Conservation (phyloP, 345 rosid genomes). For the Stellera chamaejasme region DNA sequence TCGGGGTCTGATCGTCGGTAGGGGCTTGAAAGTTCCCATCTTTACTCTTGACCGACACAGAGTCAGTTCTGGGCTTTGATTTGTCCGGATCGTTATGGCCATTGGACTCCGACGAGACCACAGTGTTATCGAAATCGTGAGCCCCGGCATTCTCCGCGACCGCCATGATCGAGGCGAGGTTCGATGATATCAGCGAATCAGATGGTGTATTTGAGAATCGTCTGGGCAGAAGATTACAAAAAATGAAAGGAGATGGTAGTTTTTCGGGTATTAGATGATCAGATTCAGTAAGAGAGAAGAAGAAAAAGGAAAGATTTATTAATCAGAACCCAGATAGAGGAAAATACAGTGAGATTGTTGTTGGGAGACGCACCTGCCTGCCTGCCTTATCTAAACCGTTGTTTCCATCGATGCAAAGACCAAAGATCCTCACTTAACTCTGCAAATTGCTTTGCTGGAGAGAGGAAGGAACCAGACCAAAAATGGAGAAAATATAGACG, state of each 20-base stretch:
- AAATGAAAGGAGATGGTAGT: slow-evolving; percentile 4
- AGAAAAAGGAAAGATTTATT: background rate
- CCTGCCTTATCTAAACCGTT: slow-evolving; percentile 33
- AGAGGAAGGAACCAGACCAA: slow-evolving; percentile 17
- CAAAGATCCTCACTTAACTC: slow-evolving; percentile 15
- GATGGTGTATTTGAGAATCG: slow-evolving; percentile 18
- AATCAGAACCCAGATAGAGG: slow-evolving; percentile 5
- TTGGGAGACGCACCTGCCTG: slow-evolving; percentile 18
- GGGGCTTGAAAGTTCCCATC: slow-evolving; percentile 19
- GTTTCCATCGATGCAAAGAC: slow-evolving; percentile 26
- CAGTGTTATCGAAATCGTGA: slow-evolving; percentile 56
- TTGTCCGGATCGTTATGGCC: slow-evolving; percentile 37
- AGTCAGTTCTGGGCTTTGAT: slow-evolving; percentile 41
- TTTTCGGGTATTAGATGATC: background rate
- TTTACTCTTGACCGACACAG: slow-evolving; percentile 15
- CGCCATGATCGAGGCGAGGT: slow-evolving; percentile 55
- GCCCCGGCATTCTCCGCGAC: slow-evolving; percentile 89
- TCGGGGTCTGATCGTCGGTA: slow-evolving; percentile 24
- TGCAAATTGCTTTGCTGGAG: too few species aligned
- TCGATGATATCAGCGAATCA: slow-evolving; percentile 6
- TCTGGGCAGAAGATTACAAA: slow-evolving; percentile 8
- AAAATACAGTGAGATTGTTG: slow-evolving; percentile 1
- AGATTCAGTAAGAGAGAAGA: background rate
- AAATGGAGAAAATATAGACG: background rate
- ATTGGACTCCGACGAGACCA: slow-evolving; percentile 39